phyloP scores from a whole-genome alignment of 257 asterid genomes.

The Nicotiana tomentosiformis region DNA sequence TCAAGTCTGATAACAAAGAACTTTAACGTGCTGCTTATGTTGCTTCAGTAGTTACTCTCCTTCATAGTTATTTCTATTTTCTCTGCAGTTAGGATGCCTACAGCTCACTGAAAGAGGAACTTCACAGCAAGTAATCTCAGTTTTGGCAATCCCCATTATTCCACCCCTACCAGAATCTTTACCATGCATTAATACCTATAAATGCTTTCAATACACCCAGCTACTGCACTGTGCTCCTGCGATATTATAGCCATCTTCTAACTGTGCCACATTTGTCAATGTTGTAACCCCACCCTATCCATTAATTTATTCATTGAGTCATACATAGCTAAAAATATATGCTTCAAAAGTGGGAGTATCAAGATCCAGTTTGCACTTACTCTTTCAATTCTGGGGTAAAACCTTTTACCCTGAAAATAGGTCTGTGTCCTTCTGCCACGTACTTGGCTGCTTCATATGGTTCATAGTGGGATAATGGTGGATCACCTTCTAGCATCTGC shows the following conservation, averaged over 20 bases:
- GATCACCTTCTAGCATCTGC: conserved; percentile 99
- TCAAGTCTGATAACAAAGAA: background rate
- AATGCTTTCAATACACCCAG: background rate
- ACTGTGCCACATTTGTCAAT: background rate
- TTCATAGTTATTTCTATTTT: background rate
- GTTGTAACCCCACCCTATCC: background rate
- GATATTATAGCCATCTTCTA: background rate
- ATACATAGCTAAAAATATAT: background rate
- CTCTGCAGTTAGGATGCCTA: background rate
- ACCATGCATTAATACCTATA: background rate
- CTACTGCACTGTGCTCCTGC: background rate
- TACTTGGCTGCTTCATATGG: conserved; percentile 92
- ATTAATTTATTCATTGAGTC: background rate
- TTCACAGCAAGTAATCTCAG: background rate
- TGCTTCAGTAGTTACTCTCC: background rate
- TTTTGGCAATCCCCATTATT: background rate
- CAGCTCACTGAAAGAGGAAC: background rate
- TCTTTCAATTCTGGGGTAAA: conserved; percentile 63
- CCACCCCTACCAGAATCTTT: background rate
- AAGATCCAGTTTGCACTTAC: conserved; percentile 42
- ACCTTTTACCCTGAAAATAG: conserved; percentile 63
- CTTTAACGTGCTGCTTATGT: background rate
- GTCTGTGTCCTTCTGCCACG: conserved; percentile 91
- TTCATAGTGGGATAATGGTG: conserved; percentile 72
- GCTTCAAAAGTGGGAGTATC: background rate